Conservation (phyloP, 208 protist genomes). For the Trypanosoma cruzi region DNA sequence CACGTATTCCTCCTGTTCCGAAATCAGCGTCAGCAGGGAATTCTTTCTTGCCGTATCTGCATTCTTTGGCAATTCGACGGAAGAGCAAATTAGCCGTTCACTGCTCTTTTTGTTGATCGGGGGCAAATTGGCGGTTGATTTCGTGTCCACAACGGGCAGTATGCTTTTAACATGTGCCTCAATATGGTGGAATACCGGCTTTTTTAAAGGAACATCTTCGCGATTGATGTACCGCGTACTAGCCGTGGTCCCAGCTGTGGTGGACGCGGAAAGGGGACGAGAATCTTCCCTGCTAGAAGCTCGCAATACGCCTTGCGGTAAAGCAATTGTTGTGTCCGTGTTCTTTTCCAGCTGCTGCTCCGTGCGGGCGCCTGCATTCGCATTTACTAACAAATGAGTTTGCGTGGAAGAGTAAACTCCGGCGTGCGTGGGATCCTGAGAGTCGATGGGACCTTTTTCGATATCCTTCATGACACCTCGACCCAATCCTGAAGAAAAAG, state of each 20-base stretch:
- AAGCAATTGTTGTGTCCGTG: background rate
- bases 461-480: background rate
- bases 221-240: slow-evolving; percentile 19
- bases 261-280: slow-evolving; percentile 11
- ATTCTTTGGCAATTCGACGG: background rate
- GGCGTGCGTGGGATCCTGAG: background rate
- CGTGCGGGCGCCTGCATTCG: no score
- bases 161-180: background rate
- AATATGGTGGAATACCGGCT: slow-evolving; percentile 8
- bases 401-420: background rate
- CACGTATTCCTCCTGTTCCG: slow-evolving; percentile 16
- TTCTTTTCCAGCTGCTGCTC: background rate
- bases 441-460: no score
- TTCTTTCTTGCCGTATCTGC: background rate
- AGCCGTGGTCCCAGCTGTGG: slow-evolving; percentile 9
- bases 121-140: background rate
- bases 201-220: slow-evolving; percentile 5
- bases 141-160: background rate
- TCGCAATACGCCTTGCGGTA: background rate
- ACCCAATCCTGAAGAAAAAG: background rate
- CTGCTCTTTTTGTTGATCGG: background rate
- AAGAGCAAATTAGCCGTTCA: background rate
- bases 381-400: no score
- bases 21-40: background rate
- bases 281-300: background rate